A percentile compares a stretch with the other conserved stretches of the same genome.
Conservation (phyloP, 495 filamentous ascomycete genomes). For the Xylaria castorea region DNA sequence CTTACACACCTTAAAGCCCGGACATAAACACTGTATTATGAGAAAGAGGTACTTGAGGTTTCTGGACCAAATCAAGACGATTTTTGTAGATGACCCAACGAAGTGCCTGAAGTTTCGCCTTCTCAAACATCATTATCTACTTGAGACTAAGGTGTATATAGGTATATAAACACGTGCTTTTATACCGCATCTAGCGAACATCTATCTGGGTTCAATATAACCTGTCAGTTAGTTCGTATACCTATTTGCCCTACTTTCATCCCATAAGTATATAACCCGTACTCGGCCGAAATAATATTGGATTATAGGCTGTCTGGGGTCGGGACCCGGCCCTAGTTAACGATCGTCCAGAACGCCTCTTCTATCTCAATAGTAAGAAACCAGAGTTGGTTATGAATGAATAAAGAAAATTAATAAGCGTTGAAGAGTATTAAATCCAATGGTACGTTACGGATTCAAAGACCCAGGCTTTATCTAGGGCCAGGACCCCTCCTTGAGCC, state of each 20-base stretch:
- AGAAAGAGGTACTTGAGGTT: not conserved
- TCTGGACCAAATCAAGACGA: not conserved
- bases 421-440: not conserved
- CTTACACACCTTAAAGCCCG: not conserved
- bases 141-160: not conserved
- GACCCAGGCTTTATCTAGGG: not conserved
- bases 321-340: not conserved
- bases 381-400: not conserved
- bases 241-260: not conserved
- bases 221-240: not conserved
- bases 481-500: not conserved
- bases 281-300: conserved; percentile 3
- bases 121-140: not conserved
- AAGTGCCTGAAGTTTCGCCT: not conserved
- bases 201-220: not conserved
- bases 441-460: not conserved
- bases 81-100: not conserved
- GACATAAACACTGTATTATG: not conserved
- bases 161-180: not conserved
- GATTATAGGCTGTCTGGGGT: not conserved
- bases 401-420: conserved; percentile 3
- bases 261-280: not conserved
- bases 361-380: not conserved
- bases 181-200: not conserved
- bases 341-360: not conserved